phyloP scores from a whole-genome alignment of 495 filamentous ascomycete genomes.

The Aspergillus bertholletiae region DNA sequence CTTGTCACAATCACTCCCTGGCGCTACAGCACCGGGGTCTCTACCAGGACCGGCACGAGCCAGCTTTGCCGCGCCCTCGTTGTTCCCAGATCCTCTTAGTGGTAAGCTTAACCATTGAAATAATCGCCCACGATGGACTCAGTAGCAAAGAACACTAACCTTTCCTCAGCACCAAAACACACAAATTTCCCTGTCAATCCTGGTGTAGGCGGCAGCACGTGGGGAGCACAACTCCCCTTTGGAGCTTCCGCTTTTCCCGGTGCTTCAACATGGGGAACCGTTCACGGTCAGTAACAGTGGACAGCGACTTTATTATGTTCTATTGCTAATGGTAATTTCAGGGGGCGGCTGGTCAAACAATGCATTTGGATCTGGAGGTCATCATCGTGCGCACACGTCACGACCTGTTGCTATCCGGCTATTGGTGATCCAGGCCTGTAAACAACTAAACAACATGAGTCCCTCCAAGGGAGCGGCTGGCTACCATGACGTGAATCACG shows the following conservation, averaged over 20 bases:
- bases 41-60: slow-evolving; percentile 37
- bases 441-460: slow-evolving; percentile 44
- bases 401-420: slow-evolving; percentile 56
- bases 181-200: slow-evolving; percentile 29
- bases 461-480: slow-evolving; percentile 35
- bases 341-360: slow-evolving; percentile 48
- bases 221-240: slow-evolving; percentile 42
- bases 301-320: background rate
- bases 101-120: slow-evolving; percentile 24
- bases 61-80: slow-evolving; percentile 44
- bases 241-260: slow-evolving; percentile 38
- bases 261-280: slow-evolving; percentile 38
- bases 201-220: slow-evolving; percentile 33
- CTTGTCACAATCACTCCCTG: slow-evolving; percentile 39
- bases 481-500: slow-evolving; percentile 63
- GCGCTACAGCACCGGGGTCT: slow-evolving; percentile 27
- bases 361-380: slow-evolving; percentile 44
- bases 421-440: slow-evolving; percentile 58
- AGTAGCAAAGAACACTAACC: slow-evolving; percentile 11
- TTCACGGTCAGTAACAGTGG: slow-evolving; percentile 31
- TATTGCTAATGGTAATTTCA: slow-evolving; percentile 22
- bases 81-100: slow-evolving; percentile 51
- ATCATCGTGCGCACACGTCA: slow-evolving; percentile 44
- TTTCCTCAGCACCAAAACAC: slow-evolving; percentile 28
- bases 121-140: background rate